Conservation (phyloP, 495 filamentous ascomycete genomes). For the Podospora australis region DNA sequence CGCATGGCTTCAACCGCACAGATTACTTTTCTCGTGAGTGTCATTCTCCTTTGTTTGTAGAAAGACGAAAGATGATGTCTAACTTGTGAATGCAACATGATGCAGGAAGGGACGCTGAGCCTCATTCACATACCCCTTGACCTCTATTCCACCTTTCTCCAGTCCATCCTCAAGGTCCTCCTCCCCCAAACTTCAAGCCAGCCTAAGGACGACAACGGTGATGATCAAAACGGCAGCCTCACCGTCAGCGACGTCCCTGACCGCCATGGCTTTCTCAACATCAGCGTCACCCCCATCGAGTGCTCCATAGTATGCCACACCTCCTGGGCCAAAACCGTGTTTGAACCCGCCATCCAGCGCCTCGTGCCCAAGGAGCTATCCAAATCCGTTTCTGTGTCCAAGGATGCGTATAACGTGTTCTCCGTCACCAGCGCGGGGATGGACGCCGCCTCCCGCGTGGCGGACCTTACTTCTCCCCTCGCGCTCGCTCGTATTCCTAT, state of each 20-base stretch:
- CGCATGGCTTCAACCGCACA: conserved; percentile 45
- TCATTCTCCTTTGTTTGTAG: too few species aligned
- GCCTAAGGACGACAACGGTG: not conserved
- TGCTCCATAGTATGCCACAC: conserved; percentile 87
- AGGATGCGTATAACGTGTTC: conserved; percentile 80
- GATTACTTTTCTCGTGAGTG: conserved; percentile 51
- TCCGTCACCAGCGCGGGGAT: conserved; percentile 82
- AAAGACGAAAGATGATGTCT: too few species aligned
- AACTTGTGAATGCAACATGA: conserved; percentile 2
- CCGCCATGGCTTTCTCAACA: conserved; percentile 75
- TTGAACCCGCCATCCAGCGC: conserved; percentile 59
- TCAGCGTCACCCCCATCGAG: conserved; percentile 87
- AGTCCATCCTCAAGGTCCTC: conserved; percentile 77
- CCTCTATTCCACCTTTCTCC: conserved; percentile 73
- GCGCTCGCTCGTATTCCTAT: conserved; percentile 91
- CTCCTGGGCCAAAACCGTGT: conserved; percentile 63
- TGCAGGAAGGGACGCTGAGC: conserved; percentile 76
- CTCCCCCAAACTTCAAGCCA: conserved; percentile 48
- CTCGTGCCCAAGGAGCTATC: conserved; percentile 39
- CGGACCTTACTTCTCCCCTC: conserved; percentile 85
- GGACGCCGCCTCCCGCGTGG: conserved; percentile 87
- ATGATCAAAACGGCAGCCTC: too few species aligned
- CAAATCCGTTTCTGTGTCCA: conserved; percentile 61
- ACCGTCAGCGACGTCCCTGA: conserved; percentile 32
- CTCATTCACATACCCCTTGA: conserved; percentile 86